A percentile compares a stretch with the other conserved stretches of the same genome.
Evolutionary conservation across 192 early-diverging fungal species (phyloP).

Genomic region (Thoreauomyces humboldtii): DNA sequence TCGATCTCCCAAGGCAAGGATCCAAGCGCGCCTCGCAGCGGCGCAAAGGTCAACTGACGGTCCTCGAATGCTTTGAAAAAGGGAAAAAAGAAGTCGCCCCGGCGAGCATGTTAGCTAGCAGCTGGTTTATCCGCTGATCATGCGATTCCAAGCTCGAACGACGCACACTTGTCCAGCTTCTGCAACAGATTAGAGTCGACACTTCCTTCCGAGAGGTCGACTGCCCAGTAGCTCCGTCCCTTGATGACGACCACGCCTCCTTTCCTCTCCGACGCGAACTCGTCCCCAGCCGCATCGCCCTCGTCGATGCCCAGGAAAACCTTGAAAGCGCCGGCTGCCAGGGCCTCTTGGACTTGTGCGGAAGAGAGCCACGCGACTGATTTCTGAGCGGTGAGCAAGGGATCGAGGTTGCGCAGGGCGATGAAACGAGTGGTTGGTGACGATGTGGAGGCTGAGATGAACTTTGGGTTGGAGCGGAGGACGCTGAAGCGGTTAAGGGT

Average conservation of each 20-base stretch:
- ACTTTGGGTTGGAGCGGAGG: conserved; percentile 14
- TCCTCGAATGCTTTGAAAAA: background rate
- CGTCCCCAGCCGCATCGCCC: background rate
- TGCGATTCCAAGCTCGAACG: background rate
- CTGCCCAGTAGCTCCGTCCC: conserved; percentile 26
- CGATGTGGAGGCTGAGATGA: background rate
- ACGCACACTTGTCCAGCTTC: background rate
- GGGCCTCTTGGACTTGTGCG: background rate
- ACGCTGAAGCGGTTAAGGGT: conserved; percentile 12
- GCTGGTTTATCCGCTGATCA: background rate
- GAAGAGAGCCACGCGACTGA: background rate
- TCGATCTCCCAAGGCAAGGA: conserved; percentile 8
- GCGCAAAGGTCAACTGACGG: background rate
- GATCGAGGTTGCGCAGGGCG: conserved; percentile 10
- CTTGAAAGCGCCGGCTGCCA: conserved; percentile 1
- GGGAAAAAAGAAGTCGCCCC: background rate
- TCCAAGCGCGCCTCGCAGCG: background rate
- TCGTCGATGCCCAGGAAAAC: conserved; percentile 24
- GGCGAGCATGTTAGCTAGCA: background rate
- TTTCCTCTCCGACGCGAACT: background rate
- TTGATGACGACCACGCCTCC: conserved; percentile 4
- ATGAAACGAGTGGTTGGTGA: conserved; percentile 17
- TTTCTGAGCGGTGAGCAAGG: background rate
- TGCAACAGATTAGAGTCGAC: background rate
- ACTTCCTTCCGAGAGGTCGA: conserved; percentile 15